Percentiles rank a stretch among this genome's conserved stretches.
These are phyloP conservation scores for Verruconis gallopava DNA, from an alignment of 2,329 filamentous ascomycete species.

Conservation along the genomic window DNA sequence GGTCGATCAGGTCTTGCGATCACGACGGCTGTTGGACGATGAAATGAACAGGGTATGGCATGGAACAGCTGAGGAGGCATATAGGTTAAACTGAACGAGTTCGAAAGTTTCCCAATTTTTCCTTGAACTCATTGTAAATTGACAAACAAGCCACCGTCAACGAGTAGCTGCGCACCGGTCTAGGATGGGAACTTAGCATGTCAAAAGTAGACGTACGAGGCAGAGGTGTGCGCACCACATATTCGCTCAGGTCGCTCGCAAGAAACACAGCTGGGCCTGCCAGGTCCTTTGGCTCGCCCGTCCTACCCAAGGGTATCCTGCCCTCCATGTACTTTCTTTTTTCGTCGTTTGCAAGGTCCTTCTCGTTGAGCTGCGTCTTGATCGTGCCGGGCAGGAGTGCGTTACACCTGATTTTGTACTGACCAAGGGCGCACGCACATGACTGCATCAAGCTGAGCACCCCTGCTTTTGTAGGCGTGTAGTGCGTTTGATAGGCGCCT, in stretches of 20 bases:
- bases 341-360: conserved; percentile 57
- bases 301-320: conserved; percentile 63
- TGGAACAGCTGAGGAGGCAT: conserved; percentile 59
- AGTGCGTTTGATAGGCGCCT: conserved; percentile 67
- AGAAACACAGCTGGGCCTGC: conserved; percentile 78
- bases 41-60: conserved; percentile 58
- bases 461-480: conserved; percentile 80
- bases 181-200: conserved; percentile 13
- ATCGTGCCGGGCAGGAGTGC: conserved; percentile 74
- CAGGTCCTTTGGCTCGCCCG: conserved; percentile 60
- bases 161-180: conserved; percentile 69
- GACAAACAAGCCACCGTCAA: conserved; percentile 82
- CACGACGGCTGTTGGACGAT: conserved; percentile 39
- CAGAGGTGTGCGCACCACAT: conserved; percentile 40
- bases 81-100: conserved; percentile 27
- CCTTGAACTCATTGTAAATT: conserved; percentile 57
- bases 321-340: conserved; percentile 72
- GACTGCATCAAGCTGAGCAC: conserved; percentile 73
- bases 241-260: conserved; percentile 65
- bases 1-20: conserved; percentile 50
- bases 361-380: conserved; percentile 71
- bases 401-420: conserved; percentile 68
- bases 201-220: background rate
- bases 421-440: conserved; percentile 63
- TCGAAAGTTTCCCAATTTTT: background rate